phyloP scores from a whole-genome alignment of 2,329 filamentous ascomycete species.

The Microdochium paspali region DNA sequence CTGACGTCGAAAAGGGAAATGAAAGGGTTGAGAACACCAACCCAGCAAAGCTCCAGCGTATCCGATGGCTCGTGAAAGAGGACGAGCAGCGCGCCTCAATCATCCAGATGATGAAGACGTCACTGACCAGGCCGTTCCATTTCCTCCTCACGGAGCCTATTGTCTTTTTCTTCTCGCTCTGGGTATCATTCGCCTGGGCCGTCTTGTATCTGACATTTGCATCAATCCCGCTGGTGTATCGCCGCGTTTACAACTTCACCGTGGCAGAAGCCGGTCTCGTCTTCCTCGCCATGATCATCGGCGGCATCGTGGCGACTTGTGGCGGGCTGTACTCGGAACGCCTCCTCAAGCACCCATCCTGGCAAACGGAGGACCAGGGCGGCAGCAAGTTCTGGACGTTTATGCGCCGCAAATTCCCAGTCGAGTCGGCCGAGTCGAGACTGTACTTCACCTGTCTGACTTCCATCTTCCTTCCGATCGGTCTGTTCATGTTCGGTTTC shows the following conservation, averaged over 20 bases:
- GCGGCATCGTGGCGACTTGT: constrained; percentile 54
- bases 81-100: constrained; percentile 69
- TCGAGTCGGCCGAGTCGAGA: constrained; percentile 60
- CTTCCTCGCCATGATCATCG: constrained; percentile 65
- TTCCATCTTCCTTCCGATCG: constrained; percentile 64
- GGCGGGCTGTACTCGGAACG: constrained; percentile 65
- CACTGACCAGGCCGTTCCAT: constrained; percentile 68
- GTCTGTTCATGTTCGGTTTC: constrained; percentile 76
- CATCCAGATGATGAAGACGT: constrained; percentile 60
- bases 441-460: constrained; percentile 79
- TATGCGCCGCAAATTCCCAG: constrained; percentile 34
- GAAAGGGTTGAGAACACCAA: background rate
- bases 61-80: constrained; percentile 71
- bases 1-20: background rate
- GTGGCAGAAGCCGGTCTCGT: constrained; percentile 59
- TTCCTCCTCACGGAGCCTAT: constrained; percentile 68
- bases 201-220: constrained; percentile 79
- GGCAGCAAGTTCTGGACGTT: constrained; percentile 31
- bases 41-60: constrained; percentile 31
- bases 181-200: constrained; percentile 86
- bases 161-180: constrained; percentile 80
- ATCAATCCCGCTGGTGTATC: constrained; percentile 71
- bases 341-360: constrained; percentile 39
- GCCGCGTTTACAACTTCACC: constrained; percentile 56
- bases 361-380: constrained; percentile 22